Evolutionary conservation across 2,329 filamentous ascomycete species (phyloP).

Genomic region (Rhinocladiella similis): DNA sequence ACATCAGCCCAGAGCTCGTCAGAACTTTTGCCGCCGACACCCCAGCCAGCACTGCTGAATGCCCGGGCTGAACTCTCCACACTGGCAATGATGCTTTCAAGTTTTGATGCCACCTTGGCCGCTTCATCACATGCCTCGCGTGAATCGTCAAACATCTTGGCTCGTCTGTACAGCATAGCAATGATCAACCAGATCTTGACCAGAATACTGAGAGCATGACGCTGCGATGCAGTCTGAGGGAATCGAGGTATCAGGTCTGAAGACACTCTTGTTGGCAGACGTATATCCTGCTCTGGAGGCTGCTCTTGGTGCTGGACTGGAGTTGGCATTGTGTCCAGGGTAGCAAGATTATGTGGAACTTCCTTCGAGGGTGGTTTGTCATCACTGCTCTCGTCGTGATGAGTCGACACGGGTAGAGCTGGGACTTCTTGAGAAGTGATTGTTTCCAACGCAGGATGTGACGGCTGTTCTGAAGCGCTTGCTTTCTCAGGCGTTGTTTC

Average conservation of each 20-base stretch:
- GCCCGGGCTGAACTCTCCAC: constrained; percentile 64
- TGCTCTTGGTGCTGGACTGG: constrained; percentile 44
- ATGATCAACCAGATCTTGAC: constrained; percentile 88
- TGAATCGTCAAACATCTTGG: constrained; percentile 76
- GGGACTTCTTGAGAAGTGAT: constrained; percentile 28
- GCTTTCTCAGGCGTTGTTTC: constrained; percentile 16
- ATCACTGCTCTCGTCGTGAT: constrained; percentile 17
- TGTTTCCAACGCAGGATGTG: constrained; percentile 4
- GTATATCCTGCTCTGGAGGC: constrained; percentile 42
- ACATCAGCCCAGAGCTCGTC: constrained; percentile 85
- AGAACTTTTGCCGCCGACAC: constrained; percentile 72
- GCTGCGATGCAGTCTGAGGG: constrained; percentile 51
- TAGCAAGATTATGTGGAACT: constrained; percentile 38
- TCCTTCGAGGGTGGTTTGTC: constrained; percentile 24
- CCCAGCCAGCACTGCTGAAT: constrained; percentile 68
- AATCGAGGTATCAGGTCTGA: constrained; percentile 47
- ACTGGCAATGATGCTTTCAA: constrained; percentile 67
- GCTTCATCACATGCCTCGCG: constrained; percentile 80
- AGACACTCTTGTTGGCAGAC: constrained; percentile 35
- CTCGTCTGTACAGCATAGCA: constrained; percentile 81
- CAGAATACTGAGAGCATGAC: constrained; percentile 60
- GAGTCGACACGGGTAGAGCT: constrained; percentile 6
- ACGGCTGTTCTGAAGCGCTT: background rate
- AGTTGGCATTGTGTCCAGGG: constrained; percentile 34
- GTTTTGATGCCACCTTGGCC: constrained; percentile 67